These are phyloP conservation scores for Eimeria brunetti DNA, from an alignment of 169 alveolate genomes.

Conservation along the genomic window DNA sequence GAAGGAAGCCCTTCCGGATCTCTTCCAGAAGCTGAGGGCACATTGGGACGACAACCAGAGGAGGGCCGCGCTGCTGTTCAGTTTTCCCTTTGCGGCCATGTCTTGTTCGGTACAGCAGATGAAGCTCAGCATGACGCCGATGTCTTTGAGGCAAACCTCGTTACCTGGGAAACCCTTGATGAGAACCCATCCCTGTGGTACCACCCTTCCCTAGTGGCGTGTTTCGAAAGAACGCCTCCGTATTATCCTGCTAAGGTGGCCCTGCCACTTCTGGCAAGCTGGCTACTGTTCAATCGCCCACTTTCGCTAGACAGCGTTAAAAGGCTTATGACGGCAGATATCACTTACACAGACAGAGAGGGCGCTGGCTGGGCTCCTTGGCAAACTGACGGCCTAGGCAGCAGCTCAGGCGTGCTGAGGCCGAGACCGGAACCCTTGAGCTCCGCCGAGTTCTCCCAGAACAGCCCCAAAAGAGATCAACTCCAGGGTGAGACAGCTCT, in stretches of 20 bases:
- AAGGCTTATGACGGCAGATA: slow-evolving; percentile 85
- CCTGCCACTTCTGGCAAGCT: slow-evolving; percentile 90
- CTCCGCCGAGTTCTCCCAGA: slow-evolving; percentile 49
- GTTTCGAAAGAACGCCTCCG: slow-evolving; percentile 92
- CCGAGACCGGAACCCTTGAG: slow-evolving; percentile 43
- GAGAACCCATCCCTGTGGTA: slow-evolving; percentile 93
- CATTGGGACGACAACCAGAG: slow-evolving; percentile 45
- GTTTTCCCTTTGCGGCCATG: slow-evolving; percentile 90
- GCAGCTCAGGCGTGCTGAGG: slow-evolving; percentile 49
- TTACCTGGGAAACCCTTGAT: slow-evolving; percentile 87
- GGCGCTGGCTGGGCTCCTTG: slow-evolving; percentile 65
- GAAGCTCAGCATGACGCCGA: slow-evolving; percentile 82
- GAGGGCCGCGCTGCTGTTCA: slow-evolving; percentile 75
- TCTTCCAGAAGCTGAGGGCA: slow-evolving; percentile 53
- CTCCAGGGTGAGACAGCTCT: slow-evolving; percentile 32
- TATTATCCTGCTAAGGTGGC: slow-evolving; percentile 94
- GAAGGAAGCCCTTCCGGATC: slow-evolving; percentile 49
- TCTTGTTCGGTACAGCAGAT: slow-evolving; percentile 82
- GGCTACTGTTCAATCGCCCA: slow-evolving; percentile 93
- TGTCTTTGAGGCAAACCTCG: slow-evolving; percentile 84
- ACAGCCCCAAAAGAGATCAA: slow-evolving; percentile 38
- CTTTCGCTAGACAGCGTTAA: slow-evolving; percentile 89
- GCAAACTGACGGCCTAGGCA: slow-evolving; percentile 55
- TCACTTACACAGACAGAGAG: slow-evolving; percentile 68
- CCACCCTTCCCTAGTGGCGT: slow-evolving; percentile 93